Percentiles rank a stretch among this genome's conserved stretches.
Evolutionary conservation across 352 stramenopile genomes (phyloP).

Genomic region (Peronospora destructor): DNA sequence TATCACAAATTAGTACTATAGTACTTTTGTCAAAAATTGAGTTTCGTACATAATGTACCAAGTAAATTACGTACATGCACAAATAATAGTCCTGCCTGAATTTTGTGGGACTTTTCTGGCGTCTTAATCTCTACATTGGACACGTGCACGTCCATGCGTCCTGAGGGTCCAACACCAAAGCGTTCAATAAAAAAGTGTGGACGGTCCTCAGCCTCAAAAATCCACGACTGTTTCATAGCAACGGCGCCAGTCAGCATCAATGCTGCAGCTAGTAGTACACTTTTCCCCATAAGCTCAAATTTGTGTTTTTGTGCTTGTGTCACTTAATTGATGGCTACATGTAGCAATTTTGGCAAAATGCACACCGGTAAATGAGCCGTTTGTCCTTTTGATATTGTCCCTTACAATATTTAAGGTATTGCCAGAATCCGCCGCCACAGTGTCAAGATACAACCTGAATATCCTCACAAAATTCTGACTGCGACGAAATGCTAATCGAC

Average conservation of each 20-base stretch:
- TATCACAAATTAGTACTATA: no score
- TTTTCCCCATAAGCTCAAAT: slow-evolving; percentile 1
- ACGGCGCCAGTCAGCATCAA: slow-evolving; percentile 7
- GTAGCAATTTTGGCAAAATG: no score
- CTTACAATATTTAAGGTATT: no score
- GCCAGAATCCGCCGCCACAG: no score
- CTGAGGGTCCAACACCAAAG: slow-evolving; percentile 76
- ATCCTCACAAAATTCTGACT: no score
- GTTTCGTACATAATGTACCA: not conserved
- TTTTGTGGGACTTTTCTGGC: not conserved
- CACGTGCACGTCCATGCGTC: slow-evolving; percentile 69
- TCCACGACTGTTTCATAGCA: slow-evolving; percentile 75
- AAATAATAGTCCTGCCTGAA: slow-evolving; percentile 51
- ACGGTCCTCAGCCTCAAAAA: slow-evolving; percentile 60
- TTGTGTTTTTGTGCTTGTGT: no score
- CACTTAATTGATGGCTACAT: no score
- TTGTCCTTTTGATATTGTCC: no score
- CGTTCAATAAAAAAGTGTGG: slow-evolving; percentile 84
- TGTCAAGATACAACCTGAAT: no score
- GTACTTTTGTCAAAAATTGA: no score
- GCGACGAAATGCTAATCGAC: no score
- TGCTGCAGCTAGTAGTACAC: not conserved
- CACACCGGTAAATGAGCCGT: no score
- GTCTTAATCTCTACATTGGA: slow-evolving; percentile 33
- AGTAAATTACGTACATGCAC: slow-evolving; percentile 35